Base-by-base conservation (phyloP, 108 stramenopile genomes). In the Epithemia pelagica region DNA sequence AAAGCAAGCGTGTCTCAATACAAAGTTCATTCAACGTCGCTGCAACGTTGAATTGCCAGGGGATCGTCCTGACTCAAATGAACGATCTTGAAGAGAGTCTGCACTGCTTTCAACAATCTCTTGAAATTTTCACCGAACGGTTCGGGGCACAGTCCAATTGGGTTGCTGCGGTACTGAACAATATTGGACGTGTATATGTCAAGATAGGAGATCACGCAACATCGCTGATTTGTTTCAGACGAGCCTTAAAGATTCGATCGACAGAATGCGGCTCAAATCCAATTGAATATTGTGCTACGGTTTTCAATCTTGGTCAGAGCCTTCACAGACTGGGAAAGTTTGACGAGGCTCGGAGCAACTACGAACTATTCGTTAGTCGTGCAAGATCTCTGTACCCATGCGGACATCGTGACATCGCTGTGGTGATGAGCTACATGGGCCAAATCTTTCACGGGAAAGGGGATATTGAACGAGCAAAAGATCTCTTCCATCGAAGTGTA, bases 221-320 rank as follows among this genome's bases (percentile, higher is more conserved):
- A 29, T 82, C 86, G 2, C 58, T 87, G 54, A 57, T 59, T 0
- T 63, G 54, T 0, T 87, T 84, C 62, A 29, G 62, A 20, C 78
- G 82, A 51, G 83, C 83, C 3, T 68, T 80, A 15, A 58, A 58
- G n/a, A 71, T 80, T 29, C 67, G 83, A 65, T 30, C 74, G 32
- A 53, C 22, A 32, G 19, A 75, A 7, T 67, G 82, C 2, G 82
- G 82, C 21, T 58, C 62, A 23, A 66, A 78, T 59, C 74, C 83
- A 46, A 62, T 87, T 37, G 86, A 87, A 62, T 72, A 82, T 62
- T 82, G 81, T 25, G 80, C 82, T 1, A 83, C 80, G 18, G 75
- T 82, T 19, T 87, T 81, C 66, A 87, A 87, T 46, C 61, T 77
- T 30, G 86, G 83, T 15, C 83, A 87, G 59, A 82, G 82, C 1